Base-by-base conservation (phyloP, 163 green algal species). In the Chlamydomonas reinhardtii region DNA sequence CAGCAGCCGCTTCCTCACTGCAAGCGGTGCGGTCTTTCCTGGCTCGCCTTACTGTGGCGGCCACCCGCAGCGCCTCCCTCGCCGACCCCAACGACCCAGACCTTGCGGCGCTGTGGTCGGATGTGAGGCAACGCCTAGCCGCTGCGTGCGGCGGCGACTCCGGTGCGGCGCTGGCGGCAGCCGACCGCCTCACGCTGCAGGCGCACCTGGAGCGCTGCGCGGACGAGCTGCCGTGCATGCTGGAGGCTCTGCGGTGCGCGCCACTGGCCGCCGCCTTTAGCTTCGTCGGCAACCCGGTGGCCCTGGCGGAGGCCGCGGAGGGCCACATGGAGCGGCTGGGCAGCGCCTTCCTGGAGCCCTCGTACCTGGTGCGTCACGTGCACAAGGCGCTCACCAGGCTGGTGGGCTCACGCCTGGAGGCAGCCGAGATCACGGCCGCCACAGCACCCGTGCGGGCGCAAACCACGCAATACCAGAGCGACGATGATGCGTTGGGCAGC, bases 281-380 rank as follows among this genome's bases (percentile, higher is more conserved):
- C 11, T 83, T 73, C 61, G 35, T 43, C 22, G 27, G 61, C 75
- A 83, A 83, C 61, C 61, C 75, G 32, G 34, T 83, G 34, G 75
- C 61, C 6, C 59, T 83, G 24, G 61, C 27, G 34, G 59, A 62
- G 5, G 34, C 34, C 4, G 75, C 75, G 3, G 61, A 73, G 75
- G 75, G 20, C 4, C 59, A 73, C 32, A n/a, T 15, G 24, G 75
- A 35, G 59, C 59, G 34, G 34, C 34, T 83, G 59, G 75, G 75
- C 34, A 35, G 24, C 61, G 34, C 34, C 34, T 83, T 73, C 35
- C 61, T 83, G 32, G 34, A 72, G 35, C 59, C 75, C 6, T 66
- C 75, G 27, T 83, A 65, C 61, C 25, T 83, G 14, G 37, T 32
- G 27, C 27, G 35, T 4, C 59, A 64, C 34, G 6, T 73, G 17